A percentile compares a stretch with the other conserved stretches of the same genome.
Conservation (phyloP, 2,329 filamentous ascomycete species). For the Cordyceps fumosorosea region DNA sequence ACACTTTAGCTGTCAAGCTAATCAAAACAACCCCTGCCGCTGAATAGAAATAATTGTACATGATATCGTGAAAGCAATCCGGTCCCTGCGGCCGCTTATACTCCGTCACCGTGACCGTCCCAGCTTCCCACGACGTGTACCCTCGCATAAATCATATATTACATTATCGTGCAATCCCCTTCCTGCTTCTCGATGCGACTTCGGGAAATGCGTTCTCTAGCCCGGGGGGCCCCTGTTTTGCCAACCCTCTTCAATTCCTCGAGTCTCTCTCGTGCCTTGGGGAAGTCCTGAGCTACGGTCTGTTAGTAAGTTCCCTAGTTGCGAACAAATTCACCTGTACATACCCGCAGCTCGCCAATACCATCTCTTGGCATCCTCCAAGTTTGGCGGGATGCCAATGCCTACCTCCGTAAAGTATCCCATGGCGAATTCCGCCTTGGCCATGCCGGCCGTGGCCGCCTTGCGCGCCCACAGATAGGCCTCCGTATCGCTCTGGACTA, state of each 20-base stretch:
- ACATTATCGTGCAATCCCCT: slow-evolving; percentile 85
- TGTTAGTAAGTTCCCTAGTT: not conserved
- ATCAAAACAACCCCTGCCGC: not conserved
- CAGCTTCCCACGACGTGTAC: not conserved
- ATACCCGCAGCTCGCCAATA: slow-evolving; percentile 95
- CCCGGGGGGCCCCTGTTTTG: slow-evolving; percentile 58
- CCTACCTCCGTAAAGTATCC: slow-evolving; percentile 95
- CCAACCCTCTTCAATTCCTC: slow-evolving; percentile 85
- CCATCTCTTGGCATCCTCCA: slow-evolving; percentile 97
- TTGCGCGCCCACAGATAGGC: slow-evolving; percentile 97
- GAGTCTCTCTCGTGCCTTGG: slow-evolving; percentile 84
- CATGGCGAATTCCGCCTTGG: slow-evolving; percentile 96
- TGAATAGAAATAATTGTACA: slow-evolving; percentile 1
- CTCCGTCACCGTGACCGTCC: not conserved
- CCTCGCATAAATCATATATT: slow-evolving; percentile 20
- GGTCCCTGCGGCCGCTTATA: not conserved
- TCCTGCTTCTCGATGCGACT: slow-evolving; percentile 79
- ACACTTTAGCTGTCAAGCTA: not conserved
- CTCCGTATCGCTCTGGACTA: slow-evolving; percentile 90
- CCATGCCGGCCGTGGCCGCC: slow-evolving; percentile 76
- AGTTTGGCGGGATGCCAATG: slow-evolving; percentile 76
- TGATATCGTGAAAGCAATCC: slow-evolving; percentile 5
- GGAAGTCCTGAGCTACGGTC: slow-evolving; percentile 76
- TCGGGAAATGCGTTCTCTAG: slow-evolving; percentile 71
- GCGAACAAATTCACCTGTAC: slow-evolving; percentile 31